These are phyloP conservation scores for Pestalotiopsis sp. DNA, from an alignment of 2,329 filamentous ascomycete genomes.

Conservation along the genomic window DNA sequence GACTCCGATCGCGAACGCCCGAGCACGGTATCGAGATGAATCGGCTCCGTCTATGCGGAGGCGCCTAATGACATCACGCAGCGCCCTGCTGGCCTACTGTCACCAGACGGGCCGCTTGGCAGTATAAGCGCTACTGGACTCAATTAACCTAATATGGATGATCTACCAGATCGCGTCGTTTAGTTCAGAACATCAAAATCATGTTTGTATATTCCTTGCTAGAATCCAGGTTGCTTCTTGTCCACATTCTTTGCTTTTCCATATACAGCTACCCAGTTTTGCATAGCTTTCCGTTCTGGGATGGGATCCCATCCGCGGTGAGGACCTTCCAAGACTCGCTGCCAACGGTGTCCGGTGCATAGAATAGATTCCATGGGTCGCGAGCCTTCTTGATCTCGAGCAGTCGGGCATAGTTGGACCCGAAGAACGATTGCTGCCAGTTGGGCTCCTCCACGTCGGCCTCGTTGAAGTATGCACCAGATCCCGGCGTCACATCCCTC, in stretches of 20 bases:
- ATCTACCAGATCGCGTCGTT: too few relatives aligned
- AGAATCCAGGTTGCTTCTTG: too few relatives aligned
- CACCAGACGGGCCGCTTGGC: neutral
- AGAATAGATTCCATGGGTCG: constrained; percentile 50
- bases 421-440: constrained; percentile 51
- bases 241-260: too few relatives aligned
- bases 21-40: neutral
- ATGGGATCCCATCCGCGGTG: constrained; percentile 26
- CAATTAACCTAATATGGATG: neutral
- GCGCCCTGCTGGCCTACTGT: neutral
- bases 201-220: too few relatives aligned
- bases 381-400: constrained; percentile 50
- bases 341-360: constrained; percentile 52
- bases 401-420: constrained; percentile 44
- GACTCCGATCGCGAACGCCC: neutral
- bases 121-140: neutral
- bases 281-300: constrained; percentile 36
- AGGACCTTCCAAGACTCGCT: constrained; percentile 51
- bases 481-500: constrained; percentile 39
- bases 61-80: neutral
- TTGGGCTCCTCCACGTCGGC: constrained; percentile 50
- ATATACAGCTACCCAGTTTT: neutral
- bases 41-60: neutral
- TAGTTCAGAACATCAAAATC: too few relatives aligned
- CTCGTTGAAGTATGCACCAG: constrained; percentile 56